phyloP scores from a whole-genome alignment of 192 early-diverging fungal species.

The Coemansia asiatica region DNA sequence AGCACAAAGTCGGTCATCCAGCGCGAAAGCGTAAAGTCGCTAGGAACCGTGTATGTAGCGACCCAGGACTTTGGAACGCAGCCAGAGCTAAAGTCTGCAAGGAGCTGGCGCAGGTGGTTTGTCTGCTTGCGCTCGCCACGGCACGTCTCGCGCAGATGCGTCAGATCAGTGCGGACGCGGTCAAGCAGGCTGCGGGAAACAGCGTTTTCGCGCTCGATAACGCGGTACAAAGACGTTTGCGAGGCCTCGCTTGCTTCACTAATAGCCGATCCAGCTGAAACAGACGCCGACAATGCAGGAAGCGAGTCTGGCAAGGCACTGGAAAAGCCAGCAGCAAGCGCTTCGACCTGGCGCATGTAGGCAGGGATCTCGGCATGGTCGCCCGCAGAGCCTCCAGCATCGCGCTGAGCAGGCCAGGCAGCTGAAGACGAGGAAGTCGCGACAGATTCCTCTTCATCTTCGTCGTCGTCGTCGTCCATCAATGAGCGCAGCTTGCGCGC shows the following conservation, averaged over 20 bases:
- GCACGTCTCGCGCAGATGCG: conserved; percentile 65
- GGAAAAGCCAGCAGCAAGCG: conserved; percentile 61
- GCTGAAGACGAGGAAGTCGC: background rate
- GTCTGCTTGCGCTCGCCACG: conserved; percentile 82
- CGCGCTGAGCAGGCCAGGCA: background rate
- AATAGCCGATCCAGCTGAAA: background rate
- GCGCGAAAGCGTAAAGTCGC: conserved; percentile 58
- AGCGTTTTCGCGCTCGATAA: conserved; percentile 77
- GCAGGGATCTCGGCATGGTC: conserved; percentile 60
- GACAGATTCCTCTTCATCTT: conserved; percentile 1
- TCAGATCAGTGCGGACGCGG: conserved; percentile 67
- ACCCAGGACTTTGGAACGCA: conserved; percentile 69
- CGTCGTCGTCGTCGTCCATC: conserved; percentile 78
- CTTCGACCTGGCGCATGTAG: conserved; percentile 72
- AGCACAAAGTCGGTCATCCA: conserved; percentile 76
- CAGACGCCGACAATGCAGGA: conserved; percentile 4
- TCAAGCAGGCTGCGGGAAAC: conserved; percentile 62
- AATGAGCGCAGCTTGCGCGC: conserved; percentile 80
- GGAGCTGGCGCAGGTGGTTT: conserved; percentile 75
- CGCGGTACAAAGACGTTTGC: conserved; percentile 72
- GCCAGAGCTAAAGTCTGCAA: conserved; percentile 69
- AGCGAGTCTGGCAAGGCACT: conserved; percentile 53
- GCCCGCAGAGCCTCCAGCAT: conserved; percentile 6
- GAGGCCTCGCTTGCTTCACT: background rate
- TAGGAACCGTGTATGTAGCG: conserved; percentile 43